Evolutionary conservation across 2,329 filamentous ascomycete species (phyloP), one percentile per base, ranked within the genome.

Genomic region (Pyricularia pennisetigena): DNA sequence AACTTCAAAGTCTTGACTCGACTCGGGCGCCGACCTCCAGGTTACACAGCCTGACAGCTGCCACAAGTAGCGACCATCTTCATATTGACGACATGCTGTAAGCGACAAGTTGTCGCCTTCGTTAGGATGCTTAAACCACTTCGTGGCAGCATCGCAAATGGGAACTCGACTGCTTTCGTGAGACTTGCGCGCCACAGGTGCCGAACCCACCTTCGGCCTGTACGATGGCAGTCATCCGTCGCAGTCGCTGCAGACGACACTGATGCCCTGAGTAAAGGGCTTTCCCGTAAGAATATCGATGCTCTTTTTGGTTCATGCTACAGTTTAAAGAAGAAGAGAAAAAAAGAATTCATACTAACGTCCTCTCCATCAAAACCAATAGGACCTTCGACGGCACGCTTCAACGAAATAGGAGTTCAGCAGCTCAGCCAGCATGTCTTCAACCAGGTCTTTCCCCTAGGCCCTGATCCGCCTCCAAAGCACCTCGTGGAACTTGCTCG

Each of bases 401-500:
- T 90, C 81, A 99, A 96, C 79, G 91, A 96, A 72, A 94, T 99
- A 73, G 93, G 92, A 67, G 92, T 99, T 57, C 95, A 99, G 79
- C 94, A 98, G 75, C 82, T 99, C 72, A 97, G 93, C 82, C 83
- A 85, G 69, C 85, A 94, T 81, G 84, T 99, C 63, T 92, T 94
- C 77, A 76, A 86, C 1, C 95, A 98, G 78, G 81, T 99, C 61
- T 99, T 99, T 75, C 87, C 86, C 4, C 79, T 82, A 57, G 81
- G 80, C 65, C 75, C 78, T 70, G 78, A 83, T 12, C 81, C 86
- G 3, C 85, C 90, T 2, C 86, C 91, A 1, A 80, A 86, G 62
- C 87, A 93, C 69, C 86, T 99, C 8, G 87, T 98, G 54, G 82
- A 90, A 14, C 84, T 99, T 20, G 90, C 95, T 0, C 89, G 85